phyloP scores from a whole-genome alignment of 106 monocot genomes.

The Alisma plantagoaquatica region DNA sequence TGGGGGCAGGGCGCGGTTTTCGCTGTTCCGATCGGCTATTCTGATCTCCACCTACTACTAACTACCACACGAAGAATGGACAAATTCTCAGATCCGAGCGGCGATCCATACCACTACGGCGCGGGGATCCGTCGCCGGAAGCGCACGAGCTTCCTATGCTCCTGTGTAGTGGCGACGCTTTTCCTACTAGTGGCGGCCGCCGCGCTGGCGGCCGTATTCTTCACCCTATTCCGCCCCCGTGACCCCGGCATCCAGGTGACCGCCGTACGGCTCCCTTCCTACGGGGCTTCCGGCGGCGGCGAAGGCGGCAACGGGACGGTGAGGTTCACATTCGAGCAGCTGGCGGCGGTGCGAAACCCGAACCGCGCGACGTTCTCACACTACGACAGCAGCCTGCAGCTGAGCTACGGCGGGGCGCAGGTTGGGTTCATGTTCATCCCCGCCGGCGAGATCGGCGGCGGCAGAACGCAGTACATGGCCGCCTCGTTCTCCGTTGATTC shows the following conservation, averaged over 20 bases:
- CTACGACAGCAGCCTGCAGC: slow-evolving; percentile 25
- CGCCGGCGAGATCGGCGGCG: slow-evolving; percentile 27
- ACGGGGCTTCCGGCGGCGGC: slow-evolving; percentile 6
- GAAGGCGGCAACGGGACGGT: slow-evolving; percentile 21
- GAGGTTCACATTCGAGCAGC: slow-evolving; percentile 24
- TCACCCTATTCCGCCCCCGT: slow-evolving; percentile 21
- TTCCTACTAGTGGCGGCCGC: slow-evolving; percentile 12
- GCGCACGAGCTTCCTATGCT: slow-evolving; percentile 10
- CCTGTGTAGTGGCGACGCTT: slow-evolving; percentile 18
- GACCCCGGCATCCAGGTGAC: slow-evolving; percentile 12
- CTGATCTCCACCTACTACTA: too few species aligned
- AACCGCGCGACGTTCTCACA: slow-evolving; percentile 26
- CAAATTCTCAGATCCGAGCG: not conserved
- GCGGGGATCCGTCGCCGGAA: not conserved
- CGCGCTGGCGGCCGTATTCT: slow-evolving; percentile 8
- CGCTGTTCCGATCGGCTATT: too few species aligned
- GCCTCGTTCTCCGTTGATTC: slow-evolving; percentile 16
- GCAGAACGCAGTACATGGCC: slow-evolving; percentile 28
- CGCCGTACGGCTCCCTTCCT: slow-evolving; percentile 13
- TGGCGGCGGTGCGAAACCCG: slow-evolving; percentile 18
- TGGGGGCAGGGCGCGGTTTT: too few species aligned
- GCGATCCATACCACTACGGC: not conserved
- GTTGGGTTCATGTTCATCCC: slow-evolving; percentile 35
- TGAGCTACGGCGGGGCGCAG: slow-evolving; percentile 12
- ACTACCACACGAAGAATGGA: too few species aligned